A percentile compares a stretch with the other conserved stretches of the same genome.
phyloP scores from a whole-genome alignment of 2,329 filamentous ascomycete genomes.

The Curvularia lunata region DNA sequence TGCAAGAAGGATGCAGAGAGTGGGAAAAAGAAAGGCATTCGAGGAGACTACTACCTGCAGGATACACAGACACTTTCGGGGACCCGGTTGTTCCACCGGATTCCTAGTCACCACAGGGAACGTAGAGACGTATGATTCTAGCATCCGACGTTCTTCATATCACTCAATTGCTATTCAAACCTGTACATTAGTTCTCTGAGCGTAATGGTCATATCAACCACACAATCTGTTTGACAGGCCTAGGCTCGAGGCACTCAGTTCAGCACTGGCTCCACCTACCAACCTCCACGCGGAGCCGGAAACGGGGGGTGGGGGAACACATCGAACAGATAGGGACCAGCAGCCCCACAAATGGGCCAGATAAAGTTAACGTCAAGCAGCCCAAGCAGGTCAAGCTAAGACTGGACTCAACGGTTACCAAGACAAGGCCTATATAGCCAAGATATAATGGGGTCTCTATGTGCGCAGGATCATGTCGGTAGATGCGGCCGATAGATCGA shows the following conservation, averaged over 20 bases:
- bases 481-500: neutral
- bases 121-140: neutral
- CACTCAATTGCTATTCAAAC: neutral
- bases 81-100: neutral
- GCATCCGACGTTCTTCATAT: neutral
- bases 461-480: constrained; percentile 1
- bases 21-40: neutral
- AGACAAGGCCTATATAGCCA: constrained; percentile 56
- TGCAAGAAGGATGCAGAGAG: neutral
- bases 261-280: too few species aligned
- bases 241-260: constrained; percentile 25
- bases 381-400: constrained; percentile 23
- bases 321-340: constrained; percentile 36
- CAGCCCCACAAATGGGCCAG: constrained; percentile 53
- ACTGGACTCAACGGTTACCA: neutral
- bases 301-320: neutral
- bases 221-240: neutral
- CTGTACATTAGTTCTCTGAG: neutral
- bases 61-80: neutral
- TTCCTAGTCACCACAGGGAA: neutral
- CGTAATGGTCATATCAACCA: neutral
- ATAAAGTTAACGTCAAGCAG: constrained; percentile 55
- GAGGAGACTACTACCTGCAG: neutral
- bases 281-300: too few species aligned
- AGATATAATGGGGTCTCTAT: constrained; percentile 50